Evolutionary conservation across 306 rosid species (phyloP).

Genomic region (Echinosophora koreensis): DNA sequence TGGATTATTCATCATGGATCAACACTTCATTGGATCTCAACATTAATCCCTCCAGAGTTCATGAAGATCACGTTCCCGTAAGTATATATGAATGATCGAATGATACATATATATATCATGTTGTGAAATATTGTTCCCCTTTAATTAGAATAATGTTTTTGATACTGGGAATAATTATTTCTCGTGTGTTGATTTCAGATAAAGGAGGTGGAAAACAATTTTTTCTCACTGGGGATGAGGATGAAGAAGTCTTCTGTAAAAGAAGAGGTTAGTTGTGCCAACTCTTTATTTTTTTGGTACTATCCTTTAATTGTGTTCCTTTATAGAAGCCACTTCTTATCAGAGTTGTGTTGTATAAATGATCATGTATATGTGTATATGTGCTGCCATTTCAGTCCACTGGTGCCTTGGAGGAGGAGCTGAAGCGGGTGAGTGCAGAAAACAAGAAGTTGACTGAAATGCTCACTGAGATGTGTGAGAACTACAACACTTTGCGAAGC

Average conservation of each 20-base stretch:
- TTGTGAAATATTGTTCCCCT: background rate
- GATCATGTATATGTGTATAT: background rate
- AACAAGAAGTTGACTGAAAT: conserved; percentile 87
- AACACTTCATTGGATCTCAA: conserved; percentile 86
- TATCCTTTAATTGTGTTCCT: too few relatives aligned
- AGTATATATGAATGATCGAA: conserved; percentile 34
- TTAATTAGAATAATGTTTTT: conserved; percentile 14
- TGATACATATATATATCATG: background rate
- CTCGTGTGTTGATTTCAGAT: conserved; percentile 58
- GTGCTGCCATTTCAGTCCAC: conserved; percentile 57
- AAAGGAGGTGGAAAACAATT: conserved; percentile 63
- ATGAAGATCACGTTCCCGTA: conserved; percentile 66
- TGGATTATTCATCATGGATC: conserved; percentile 72
- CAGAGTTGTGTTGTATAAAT: too few relatives aligned
- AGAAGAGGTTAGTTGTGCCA: conserved; percentile 67
- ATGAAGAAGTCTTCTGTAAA: conserved; percentile 56
- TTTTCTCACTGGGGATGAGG: conserved; percentile 57
- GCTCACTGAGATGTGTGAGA: conserved; percentile 84
- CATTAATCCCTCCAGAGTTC: conserved; percentile 53
- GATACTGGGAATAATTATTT: conserved; percentile 25
- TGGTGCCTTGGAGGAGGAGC: conserved; percentile 72
- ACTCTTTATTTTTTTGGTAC: background rate
- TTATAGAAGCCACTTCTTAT: too few relatives aligned
- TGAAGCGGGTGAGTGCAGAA: conserved; percentile 84
- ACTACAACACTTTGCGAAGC: conserved; percentile 70